Evolutionary conservation across 768 basidiomycete genomes (phyloP), one percentile per base, ranked within the genome.

Genomic region (Hericium alpestre): DNA sequence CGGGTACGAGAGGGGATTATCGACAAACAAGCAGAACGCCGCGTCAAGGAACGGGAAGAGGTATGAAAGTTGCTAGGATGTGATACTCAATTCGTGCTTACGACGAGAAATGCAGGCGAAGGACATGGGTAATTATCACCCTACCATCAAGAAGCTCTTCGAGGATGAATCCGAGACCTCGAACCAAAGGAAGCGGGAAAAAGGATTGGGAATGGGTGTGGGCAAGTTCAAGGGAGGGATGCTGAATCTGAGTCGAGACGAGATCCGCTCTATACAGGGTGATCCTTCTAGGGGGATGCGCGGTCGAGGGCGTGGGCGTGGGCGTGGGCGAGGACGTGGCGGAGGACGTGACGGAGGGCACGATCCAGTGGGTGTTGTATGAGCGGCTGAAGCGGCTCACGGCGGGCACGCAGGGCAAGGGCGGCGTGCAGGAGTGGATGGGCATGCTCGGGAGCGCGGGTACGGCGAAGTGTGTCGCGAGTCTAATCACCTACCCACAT

Each of bases 401-500:
- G 5, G 73, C 72, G 32, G 70, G 70, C 1, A 70, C 76, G 13
- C 77, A 87, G 58, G 81, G 79, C 0, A 74, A 74, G 54, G 82
- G 86, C 11, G 79, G 81, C 3, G 64, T 75, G 3, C 70, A 67
- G 12, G 86, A 89, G 64, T 95, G 90, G 87, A 59, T 77, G 1
- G 86, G 87, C 2, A 89, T 93, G 82, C 73, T 96, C 2, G 89
- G 83, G 0, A 93, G 93, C 53, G 92, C 93, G 0, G 96, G 94
- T 4, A 82, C 86, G 13, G 93, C 96, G 6, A 99, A 99, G 71
- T 86, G 87, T 63, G 83, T 97, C 13, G 96, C 96, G 0, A 93
- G 86, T 64, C 71, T 97, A 40, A 90, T 98, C 64, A 98, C 96
- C 0, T 99, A 99, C 74, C 96, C 96, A 47, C 96, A 99, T 64